Base-by-base conservation (phyloP, 768 basidiomycete species). In the Basidioascus undulatus region DNA sequence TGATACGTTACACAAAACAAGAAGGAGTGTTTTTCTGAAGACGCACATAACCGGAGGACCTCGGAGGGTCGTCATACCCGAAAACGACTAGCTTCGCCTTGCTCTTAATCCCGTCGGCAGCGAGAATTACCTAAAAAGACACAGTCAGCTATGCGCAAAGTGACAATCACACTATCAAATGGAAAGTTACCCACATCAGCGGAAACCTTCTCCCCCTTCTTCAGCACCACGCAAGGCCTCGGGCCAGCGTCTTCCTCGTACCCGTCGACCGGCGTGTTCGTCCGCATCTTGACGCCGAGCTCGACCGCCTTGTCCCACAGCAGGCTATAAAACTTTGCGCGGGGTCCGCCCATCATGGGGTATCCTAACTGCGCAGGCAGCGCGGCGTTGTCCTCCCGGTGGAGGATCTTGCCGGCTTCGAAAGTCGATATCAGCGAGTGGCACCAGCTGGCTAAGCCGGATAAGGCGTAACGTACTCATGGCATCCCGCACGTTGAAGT, bases 251-350 rank as follows among this genome's bases (percentile, higher is more conserved):
- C 31, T 21, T 47, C 46, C 13, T 26, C 16, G 30, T 41, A 47
- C 10, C 19, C 24, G 0, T 24, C 28, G 6, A 47, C 46, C 21
- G 44, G 42, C 2, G 20, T 1, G 1, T 41, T 30, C 28, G 31
- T 30, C 1, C 40, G 37, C 23, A 47, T 35, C 2, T 32, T 19
- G 19, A 47, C 40, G n/a, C 47, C 49, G 5, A 47, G 34, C 30
- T 47, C 8, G 2, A 38, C 28, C 12, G 49, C 49, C 35, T 49
- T 44, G 1, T 27, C 32, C 6, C 49, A 46, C 2, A 49, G 28
- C 5, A 41, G 35, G 4, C 46, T 46, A 21, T 47, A 39, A 10
- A 44, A 49, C 6, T 39, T 12, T 0, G 41, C 32, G 5, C 49
- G 40, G 1, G 35, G 35, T 5, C 49, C 49, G 41, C 42, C 42